These are phyloP conservation scores for Cytidiella melzeri DNA, from an alignment of 768 basidiomycete genomes.

Conservation along the genomic window DNA sequence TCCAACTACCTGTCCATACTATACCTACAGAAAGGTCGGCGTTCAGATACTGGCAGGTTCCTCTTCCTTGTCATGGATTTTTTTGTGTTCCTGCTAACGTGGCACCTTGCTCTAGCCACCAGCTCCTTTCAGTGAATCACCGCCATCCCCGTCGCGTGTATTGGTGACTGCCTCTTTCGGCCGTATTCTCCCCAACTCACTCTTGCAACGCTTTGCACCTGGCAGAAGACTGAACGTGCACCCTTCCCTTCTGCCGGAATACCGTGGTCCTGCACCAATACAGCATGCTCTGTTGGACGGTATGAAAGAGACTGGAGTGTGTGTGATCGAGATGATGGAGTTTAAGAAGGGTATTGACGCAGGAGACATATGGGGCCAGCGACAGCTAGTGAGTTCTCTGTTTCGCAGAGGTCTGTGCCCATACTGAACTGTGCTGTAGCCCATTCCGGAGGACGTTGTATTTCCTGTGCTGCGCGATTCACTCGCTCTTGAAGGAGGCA, in stretches of 20 bases:
- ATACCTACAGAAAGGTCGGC: slow-evolving; percentile 56
- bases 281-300: slow-evolving; percentile 74
- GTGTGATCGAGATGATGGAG: slow-evolving; percentile 71
- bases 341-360: slow-evolving; percentile 68
- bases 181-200: slow-evolving; percentile 61
- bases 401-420: background rate
- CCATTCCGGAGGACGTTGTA: slow-evolving; percentile 41
- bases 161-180: slow-evolving; percentile 90
- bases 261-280: slow-evolving; percentile 89
- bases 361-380: slow-evolving; percentile 60
- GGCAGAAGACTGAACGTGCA: slow-evolving; percentile 76
- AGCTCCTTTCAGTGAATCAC: slow-evolving; percentile 27
- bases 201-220: slow-evolving; percentile 57
- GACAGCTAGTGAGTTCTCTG: slow-evolving; percentile 43
- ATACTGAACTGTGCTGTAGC: slow-evolving; percentile 40
- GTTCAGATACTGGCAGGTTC: slow-evolving; percentile 65
- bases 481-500: slow-evolving; percentile 61
- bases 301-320: slow-evolving; percentile 69
- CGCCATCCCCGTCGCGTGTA: slow-evolving; percentile 37
- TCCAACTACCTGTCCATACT: slow-evolving; percentile 47
- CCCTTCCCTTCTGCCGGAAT: slow-evolving; percentile 79
- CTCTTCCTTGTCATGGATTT: background rate
- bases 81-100: slow-evolving; percentile 15
- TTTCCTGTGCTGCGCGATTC: slow-evolving; percentile 51
- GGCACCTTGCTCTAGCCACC: slow-evolving; percentile 42